phyloP scores from a whole-genome alignment of 768 basidiomycete species.

The Kwoniella dendrophila region DNA sequence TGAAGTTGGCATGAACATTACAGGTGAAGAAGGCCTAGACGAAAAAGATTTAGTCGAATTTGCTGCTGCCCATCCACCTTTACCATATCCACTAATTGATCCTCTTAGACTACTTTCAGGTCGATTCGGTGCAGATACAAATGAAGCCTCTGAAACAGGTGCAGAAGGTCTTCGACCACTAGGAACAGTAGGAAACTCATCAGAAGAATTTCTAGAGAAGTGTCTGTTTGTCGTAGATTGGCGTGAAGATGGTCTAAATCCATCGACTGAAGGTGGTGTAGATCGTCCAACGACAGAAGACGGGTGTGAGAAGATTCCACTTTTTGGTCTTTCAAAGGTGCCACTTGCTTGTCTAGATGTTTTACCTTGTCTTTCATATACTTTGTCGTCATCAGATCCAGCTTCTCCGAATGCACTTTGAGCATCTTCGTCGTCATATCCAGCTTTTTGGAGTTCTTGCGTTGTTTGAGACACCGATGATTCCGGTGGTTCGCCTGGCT shows the following conservation, averaged over 20 bases:
- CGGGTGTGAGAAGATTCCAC: constrained; percentile 2
- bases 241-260: constrained; percentile 18
- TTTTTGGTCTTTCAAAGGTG: neutral
- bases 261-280: neutral
- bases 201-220: constrained; percentile 24
- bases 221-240: constrained; percentile 8
- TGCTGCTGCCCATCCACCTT: constrained; percentile 52
- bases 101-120: constrained; percentile 32
- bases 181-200: constrained; percentile 26
- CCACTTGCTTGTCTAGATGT: constrained; percentile 5
- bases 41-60: neutral
- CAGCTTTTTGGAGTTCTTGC: neutral
- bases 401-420: constrained; percentile 32
- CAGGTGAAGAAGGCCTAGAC: constrained; percentile 33
- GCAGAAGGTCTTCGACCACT: constrained; percentile 19
- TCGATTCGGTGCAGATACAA: constrained; percentile 27
- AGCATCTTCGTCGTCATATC: constrained; percentile 22
- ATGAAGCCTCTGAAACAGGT: constrained; percentile 31
- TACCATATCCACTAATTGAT: constrained; percentile 38
- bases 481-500: neutral
- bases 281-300: constrained; percentile 6
- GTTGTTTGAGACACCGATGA: no score
- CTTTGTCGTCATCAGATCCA: constrained; percentile 37
- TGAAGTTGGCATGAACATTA: constrained; percentile 43
- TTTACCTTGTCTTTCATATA: constrained; percentile 11